Percentiles rank a stretch among this genome's conserved stretches.
Evolutionary conservation across 31 red algal species (phyloP).

Genomic region (Odonthalia washingtoniensis): DNA sequence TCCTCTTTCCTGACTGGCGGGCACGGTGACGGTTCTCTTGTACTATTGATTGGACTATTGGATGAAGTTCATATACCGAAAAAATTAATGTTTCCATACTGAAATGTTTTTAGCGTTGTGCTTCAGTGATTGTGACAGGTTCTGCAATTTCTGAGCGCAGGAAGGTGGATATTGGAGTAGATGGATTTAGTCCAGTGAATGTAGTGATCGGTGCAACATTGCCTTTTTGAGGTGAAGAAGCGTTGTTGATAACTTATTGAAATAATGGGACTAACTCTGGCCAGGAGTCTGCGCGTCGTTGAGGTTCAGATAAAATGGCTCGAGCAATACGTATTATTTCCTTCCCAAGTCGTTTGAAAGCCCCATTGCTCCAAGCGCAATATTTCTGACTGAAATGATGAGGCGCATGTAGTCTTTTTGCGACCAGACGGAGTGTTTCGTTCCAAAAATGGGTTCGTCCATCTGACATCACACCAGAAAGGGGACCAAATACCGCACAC

Average conservation of each 20-base stretch:
- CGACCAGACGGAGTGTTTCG: too few relatives aligned
- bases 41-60: not conserved
- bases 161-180: not conserved
- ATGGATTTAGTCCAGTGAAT: not conserved
- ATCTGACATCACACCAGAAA: slow-evolving; percentile 28
- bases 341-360: not conserved
- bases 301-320: not conserved
- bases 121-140: not conserved
- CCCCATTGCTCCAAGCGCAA: slow-evolving; percentile 30
- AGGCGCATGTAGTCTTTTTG: slow-evolving; percentile 4
- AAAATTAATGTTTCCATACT: not conserved
- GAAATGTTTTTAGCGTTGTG: not conserved
- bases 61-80: not conserved
- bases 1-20: not conserved
- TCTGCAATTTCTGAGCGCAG: not conserved
- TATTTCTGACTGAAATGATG: slow-evolving; percentile 46
- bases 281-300: not conserved
- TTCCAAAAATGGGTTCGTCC: slow-evolving; percentile 35
- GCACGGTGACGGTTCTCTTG: slow-evolving; percentile 1
- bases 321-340: not conserved
- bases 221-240: not conserved
- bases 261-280: not conserved
- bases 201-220: not conserved
- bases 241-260: slow-evolving; percentile 13
- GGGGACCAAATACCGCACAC: slow-evolving; percentile 20